Percentiles rank a stretch among this genome's conserved stretches.
These are phyloP conservation scores for Rhodotorula taiwanensis DNA, from an alignment of 768 basidiomycete species.

Conservation along the genomic window DNA sequence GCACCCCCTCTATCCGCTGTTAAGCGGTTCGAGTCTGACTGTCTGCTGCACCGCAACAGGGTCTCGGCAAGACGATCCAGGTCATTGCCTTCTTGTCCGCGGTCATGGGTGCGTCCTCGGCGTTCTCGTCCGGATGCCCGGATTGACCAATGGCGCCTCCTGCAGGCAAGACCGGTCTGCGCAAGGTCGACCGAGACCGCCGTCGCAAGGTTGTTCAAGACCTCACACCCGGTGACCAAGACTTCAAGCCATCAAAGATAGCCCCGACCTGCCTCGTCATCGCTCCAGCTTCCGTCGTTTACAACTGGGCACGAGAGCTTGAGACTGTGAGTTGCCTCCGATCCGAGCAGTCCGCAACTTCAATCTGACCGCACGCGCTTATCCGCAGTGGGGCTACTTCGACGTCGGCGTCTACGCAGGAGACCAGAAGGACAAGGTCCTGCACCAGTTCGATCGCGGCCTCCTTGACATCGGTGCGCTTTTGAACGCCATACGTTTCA, in stretches of 20 bases:
- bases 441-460: constrained; percentile 70
- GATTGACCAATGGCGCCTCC: constrained; percentile 59
- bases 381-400: constrained; percentile 81
- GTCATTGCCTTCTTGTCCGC: constrained; percentile 82
- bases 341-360: background rate
- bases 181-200: constrained; percentile 43
- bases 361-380: constrained; percentile 7
- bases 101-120: constrained; percentile 63
- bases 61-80: constrained; percentile 84
- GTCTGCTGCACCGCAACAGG: background rate
- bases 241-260: constrained; percentile 55
- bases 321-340: constrained; percentile 55
- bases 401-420: constrained; percentile 71
- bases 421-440: constrained; percentile 51
- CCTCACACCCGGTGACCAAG: background rate
- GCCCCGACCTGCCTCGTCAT: constrained; percentile 86
- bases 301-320: constrained; percentile 87
- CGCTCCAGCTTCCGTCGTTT: constrained; percentile 72
- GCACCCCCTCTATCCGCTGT: constrained; percentile 21
- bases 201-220: background rate
- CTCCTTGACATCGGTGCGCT: constrained; percentile 74
- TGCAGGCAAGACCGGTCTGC: constrained; percentile 60
- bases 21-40: constrained; percentile 25
- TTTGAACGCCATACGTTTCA: too few relatives aligned
- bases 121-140: too few relatives aligned